Conservation (phyloP, 768 basidiomycete species). For the Boletales sp. region DNA sequence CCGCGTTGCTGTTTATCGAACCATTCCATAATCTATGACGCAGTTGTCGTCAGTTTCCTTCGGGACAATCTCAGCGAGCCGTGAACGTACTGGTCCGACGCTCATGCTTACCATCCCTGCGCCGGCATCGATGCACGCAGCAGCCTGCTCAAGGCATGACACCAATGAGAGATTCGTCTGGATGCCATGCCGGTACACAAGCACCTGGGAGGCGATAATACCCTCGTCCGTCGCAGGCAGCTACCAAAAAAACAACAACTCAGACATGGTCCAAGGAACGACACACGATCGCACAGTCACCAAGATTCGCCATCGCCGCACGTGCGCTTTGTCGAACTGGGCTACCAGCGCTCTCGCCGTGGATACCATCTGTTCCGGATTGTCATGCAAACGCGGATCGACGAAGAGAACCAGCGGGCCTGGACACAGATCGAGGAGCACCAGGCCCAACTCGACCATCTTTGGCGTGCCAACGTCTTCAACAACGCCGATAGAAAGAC, state of each 20-base stretch:
- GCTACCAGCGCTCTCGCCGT: constrained; percentile 40
- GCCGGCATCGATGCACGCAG: constrained; percentile 51
- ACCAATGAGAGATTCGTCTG: constrained; percentile 51
- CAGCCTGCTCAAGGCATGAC: constrained; percentile 51
- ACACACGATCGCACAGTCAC: constrained; percentile 39
- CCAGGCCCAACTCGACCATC: constrained; percentile 49
- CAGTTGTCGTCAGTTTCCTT: neutral
- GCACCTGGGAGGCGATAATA: constrained; percentile 41
- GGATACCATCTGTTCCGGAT: constrained; percentile 37
- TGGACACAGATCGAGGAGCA: constrained; percentile 39
- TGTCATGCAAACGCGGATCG: constrained; percentile 43
- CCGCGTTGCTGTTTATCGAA: constrained; percentile 34
- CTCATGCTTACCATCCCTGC: constrained; percentile 48
- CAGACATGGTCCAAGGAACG: neutral
- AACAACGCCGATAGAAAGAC: neutral
- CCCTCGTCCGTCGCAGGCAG: constrained; percentile 58
- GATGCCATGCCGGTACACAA: constrained; percentile 39
- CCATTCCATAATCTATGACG: constrained; percentile 38
- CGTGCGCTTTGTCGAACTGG: constrained; percentile 39
- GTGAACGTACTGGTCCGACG: constrained; percentile 42
- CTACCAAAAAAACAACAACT: constrained; percentile 27
- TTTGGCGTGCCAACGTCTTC: constrained; percentile 17
- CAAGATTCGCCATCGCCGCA: constrained; percentile 39
- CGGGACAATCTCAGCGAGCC: neutral
- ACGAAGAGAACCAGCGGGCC: constrained; percentile 52